A percentile compares a stretch with the other conserved stretches of the same genome.
Conservation (phyloP, 148 eudicot genomes). For the Dysphania ambrosioides region DNA sequence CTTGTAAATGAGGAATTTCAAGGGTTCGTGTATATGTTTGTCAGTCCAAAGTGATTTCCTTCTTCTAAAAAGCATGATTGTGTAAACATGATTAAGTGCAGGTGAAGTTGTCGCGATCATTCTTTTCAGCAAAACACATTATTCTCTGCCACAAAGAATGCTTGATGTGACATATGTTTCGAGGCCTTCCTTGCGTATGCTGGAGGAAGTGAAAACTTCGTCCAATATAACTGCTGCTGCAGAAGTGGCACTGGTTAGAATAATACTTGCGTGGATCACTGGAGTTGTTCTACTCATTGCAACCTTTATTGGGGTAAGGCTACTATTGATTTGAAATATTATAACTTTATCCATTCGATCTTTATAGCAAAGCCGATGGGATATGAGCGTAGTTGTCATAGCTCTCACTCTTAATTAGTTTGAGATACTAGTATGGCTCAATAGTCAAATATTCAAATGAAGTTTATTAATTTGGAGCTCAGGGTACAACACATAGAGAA, state of each 20-base stretch:
- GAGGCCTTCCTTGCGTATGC: conserved; percentile 50
- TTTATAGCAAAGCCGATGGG: background rate
- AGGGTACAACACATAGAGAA: background rate
- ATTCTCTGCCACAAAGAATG: conserved; percentile 40
- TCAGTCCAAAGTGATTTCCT: background rate
- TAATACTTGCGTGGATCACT: conserved; percentile 73
- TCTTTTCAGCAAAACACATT: conserved; percentile 33
- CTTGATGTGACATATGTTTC: conserved; percentile 44
- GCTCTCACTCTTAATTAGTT: background rate
- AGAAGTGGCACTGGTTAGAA: conserved; percentile 64
- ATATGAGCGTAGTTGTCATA: background rate
- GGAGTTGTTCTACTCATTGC: conserved; percentile 78
- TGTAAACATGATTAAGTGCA: conserved; percentile 23
- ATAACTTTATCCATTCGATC: background rate
- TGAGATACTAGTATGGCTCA: background rate
- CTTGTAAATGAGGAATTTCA: background rate
- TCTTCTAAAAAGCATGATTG: background rate
- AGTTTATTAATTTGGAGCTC: background rate
- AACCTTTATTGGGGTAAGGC: conserved; percentile 76
- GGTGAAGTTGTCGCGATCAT: conserved; percentile 81
- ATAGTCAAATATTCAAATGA: background rate
- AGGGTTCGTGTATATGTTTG: too few species aligned
- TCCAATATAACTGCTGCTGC: conserved; percentile 23
- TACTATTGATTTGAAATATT: background rate
- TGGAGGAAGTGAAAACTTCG: conserved; percentile 51